These are phyloP conservation scores for Alisma plantagoaquatica DNA, from an alignment of 106 monocot species.

Conservation along the genomic window DNA sequence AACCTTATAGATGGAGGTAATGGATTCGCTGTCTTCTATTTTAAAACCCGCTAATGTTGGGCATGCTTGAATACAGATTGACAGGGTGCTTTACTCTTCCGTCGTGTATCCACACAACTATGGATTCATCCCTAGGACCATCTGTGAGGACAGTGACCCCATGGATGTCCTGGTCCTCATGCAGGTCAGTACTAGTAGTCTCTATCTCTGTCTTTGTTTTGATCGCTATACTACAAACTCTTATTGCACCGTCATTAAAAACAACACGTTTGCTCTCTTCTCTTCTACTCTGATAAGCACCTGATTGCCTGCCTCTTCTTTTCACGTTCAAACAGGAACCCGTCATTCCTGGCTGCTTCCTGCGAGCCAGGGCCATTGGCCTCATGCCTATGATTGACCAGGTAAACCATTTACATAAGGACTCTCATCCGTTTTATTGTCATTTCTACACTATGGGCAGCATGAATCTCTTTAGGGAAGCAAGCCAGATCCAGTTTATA, in stretches of 20 bases:
- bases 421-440: background rate
- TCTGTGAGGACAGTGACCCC: conserved; percentile 74
- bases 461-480: no score
- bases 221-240: no score
- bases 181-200: conserved; percentile 72
- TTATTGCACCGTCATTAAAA: no score
- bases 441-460: background rate
- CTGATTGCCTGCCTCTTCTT: no score
- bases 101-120: conserved; percentile 89
- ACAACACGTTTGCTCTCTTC: no score
- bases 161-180: conserved; percentile 69
- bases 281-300: no score
- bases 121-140: conserved; percentile 68
- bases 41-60: no score
- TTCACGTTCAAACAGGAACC: no score
- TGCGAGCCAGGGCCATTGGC: conserved; percentile 78
- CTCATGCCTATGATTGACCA: conserved; percentile 93
- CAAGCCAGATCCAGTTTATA: background rate
- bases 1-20: no score
- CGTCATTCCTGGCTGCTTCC: conserved; percentile 58
- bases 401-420: conserved; percentile 11
- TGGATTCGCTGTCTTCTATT: no score
- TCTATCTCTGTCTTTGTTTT: no score
- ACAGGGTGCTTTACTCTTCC: conserved; percentile 79
- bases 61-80: conserved; percentile 36